phyloP scores from a whole-genome alignment of 129 eudicot species.

The Artemisia tridentata region DNA sequence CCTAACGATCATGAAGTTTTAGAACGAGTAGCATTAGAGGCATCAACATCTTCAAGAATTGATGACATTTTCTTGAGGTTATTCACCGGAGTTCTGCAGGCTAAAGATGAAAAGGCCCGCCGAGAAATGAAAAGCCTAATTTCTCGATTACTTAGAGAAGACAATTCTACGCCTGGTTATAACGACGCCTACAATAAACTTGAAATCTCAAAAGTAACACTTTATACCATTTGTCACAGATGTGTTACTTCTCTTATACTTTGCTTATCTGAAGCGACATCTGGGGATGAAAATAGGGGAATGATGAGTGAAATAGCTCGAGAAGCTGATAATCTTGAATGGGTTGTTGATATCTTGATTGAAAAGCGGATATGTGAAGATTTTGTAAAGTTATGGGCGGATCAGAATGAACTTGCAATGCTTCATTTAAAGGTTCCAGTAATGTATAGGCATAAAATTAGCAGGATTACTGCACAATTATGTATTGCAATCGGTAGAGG shows the following conservation, averaged over 20 bases:
- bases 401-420: conserved; percentile 70
- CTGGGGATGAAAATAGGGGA: conserved; percentile 55
- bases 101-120: conserved; percentile 87
- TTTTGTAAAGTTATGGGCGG: conserved; percentile 81
- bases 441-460: conserved; percentile 86
- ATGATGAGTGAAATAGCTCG: conserved; percentile 80
- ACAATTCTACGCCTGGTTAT: conserved; percentile 22
- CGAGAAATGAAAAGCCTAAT: conserved; percentile 74
- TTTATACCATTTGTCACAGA: conserved; percentile 67
- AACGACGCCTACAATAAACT: conserved; percentile 19
- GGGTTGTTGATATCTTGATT: conserved; percentile 78
- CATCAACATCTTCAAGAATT: conserved; percentile 61
- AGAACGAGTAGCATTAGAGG: conserved; percentile 64
- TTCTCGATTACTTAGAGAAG: conserved; percentile 66
- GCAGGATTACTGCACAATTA: conserved; percentile 78
- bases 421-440: conserved; percentile 82
- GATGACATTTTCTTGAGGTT: conserved; percentile 58
- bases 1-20: conserved; percentile 41
- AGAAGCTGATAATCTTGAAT: conserved; percentile 88
- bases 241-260: conserved; percentile 76
- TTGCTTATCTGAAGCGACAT: conserved; percentile 71
- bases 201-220: conserved; percentile 63
- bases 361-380: conserved; percentile 64
- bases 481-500: conserved; percentile 88
- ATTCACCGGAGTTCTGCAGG: conserved; percentile 59